Conservation (phyloP, 75 land plant species). For the Cryptomeria japonica region DNA sequence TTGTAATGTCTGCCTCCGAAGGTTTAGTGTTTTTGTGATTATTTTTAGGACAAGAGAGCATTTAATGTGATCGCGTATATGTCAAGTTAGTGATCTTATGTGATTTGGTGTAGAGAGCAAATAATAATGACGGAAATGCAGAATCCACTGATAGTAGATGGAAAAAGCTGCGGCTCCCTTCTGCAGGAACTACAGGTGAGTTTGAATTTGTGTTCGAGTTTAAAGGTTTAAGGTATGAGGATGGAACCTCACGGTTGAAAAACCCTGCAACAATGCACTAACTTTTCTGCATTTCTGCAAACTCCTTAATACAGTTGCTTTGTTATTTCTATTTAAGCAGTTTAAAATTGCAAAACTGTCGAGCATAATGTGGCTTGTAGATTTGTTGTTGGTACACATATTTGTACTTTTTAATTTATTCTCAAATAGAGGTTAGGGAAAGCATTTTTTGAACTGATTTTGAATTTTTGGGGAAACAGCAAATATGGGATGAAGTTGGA, state of each 20-base stretch:
- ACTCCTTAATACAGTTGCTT: not conserved
- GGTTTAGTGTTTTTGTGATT: not conserved
- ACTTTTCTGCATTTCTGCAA: not conserved
- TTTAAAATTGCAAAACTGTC: not conserved
- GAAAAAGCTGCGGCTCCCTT: slow-evolving; percentile 45
- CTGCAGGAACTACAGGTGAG: slow-evolving; percentile 50
- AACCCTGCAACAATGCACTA: not conserved
- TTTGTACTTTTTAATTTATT: not conserved
- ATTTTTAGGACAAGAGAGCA: not conserved
- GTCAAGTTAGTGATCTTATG: not conserved
- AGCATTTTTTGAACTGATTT: not conserved
- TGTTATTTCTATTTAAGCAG: not conserved
- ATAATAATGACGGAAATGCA: not conserved
- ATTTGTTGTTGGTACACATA: not conserved
- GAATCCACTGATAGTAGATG: not conserved
- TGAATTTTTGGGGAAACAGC: slow-evolving; percentile 37
- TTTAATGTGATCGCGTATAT: not conserved
- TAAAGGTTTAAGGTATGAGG: not conserved
- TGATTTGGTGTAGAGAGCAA: not conserved
- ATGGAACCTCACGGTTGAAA: not conserved
- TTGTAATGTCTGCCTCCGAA: not conserved
- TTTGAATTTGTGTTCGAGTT: not conserved
- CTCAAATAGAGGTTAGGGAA: not conserved
- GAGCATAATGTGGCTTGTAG: not conserved
- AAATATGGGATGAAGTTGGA: slow-evolving; percentile 98